Conservation (phyloP, 345 rosid species). For the Camelina sativa region DNA sequence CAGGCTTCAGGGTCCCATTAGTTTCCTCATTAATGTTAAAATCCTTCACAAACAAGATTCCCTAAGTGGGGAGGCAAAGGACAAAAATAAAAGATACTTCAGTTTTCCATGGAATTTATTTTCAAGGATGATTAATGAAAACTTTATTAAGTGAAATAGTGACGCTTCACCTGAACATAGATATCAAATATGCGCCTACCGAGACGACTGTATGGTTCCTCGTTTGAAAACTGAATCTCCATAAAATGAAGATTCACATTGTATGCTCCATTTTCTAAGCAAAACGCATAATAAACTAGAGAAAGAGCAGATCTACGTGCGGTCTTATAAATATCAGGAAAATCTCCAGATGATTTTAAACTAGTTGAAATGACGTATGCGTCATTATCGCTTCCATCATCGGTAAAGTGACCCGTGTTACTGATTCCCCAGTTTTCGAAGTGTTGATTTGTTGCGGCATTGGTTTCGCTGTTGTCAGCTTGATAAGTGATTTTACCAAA, state of each 20-base stretch:
- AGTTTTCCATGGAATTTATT: neutral
- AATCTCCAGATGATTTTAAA: slow-evolving; percentile 5
- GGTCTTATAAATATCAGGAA: slow-evolving; percentile 44
- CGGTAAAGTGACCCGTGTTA: slow-evolving; percentile 17
- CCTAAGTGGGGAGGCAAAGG: neutral
- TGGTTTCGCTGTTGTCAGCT: slow-evolving; percentile 19
- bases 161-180: slow-evolving; percentile 53
- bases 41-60: slow-evolving; percentile 43
- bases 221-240: slow-evolving; percentile 59
- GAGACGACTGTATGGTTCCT: slow-evolving; percentile 39
- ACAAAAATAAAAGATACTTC: neutral
- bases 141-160: neutral
- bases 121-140: neutral
- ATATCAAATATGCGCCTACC: slow-evolving; percentile 68
- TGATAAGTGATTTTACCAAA: slow-evolving; percentile 6
- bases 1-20: slow-evolving; percentile 43
- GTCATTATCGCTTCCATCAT: neutral
- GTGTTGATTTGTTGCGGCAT: slow-evolving; percentile 16
- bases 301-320: slow-evolving; percentile 67
- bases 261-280: slow-evolving; percentile 63
- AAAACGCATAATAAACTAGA: slow-evolving; percentile 63
- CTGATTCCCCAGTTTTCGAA: slow-evolving; percentile 29
- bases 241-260: slow-evolving; percentile 64
- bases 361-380: neutral
- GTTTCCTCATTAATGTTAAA: slow-evolving; percentile 56